phyloP scores from a whole-genome alignment of 768 basidiomycete species.

The Serendipita vermifera region DNA sequence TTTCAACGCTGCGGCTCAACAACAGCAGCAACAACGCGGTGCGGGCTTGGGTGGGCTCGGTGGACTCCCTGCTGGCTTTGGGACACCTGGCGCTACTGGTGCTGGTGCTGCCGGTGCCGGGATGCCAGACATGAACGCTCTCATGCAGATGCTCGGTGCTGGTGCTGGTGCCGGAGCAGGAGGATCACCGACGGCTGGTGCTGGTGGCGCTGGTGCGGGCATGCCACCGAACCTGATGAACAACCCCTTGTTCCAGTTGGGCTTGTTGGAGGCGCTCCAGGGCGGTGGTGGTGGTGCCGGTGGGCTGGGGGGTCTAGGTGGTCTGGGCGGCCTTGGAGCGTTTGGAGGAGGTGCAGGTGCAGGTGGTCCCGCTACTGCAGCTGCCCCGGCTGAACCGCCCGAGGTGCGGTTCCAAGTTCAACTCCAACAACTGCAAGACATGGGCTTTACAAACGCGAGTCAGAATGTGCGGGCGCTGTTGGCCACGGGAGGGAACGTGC shows the following conservation, averaged over 20 bases:
- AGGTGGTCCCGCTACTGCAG: slow-evolving; percentile 20
- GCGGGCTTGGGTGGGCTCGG: slow-evolving; percentile 7
- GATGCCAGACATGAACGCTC: no score
- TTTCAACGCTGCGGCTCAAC: slow-evolving; percentile 3
- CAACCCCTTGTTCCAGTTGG: slow-evolving; percentile 3
- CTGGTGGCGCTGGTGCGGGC: not conserved
- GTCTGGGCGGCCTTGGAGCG: slow-evolving; percentile 17
- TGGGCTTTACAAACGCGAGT: slow-evolving; percentile 83
- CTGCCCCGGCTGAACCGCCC: slow-evolving; percentile 33
- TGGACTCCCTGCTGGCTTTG: no score
- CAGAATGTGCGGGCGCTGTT: slow-evolving; percentile 86
- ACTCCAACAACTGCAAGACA: slow-evolving; percentile 81
- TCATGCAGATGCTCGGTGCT: no score
- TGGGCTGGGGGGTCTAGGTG: slow-evolving; percentile 12
- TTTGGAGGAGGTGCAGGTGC: slow-evolving; percentile 19
- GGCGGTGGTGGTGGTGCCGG: slow-evolving; percentile 4
- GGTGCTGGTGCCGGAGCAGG: slow-evolving; percentile 11
- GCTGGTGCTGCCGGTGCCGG: slow-evolving; percentile 4
- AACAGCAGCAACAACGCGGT: not conserved
- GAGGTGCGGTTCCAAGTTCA: slow-evolving; percentile 91
- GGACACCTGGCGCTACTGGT: slow-evolving; percentile 2
- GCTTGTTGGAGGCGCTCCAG: not conserved
- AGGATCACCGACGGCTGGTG: slow-evolving; percentile 5
- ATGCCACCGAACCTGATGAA: not conserved
- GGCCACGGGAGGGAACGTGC: slow-evolving; percentile 86